These are phyloP conservation scores for Botryotinia globosa DNA, from an alignment of 2,329 filamentous ascomycete species.

Conservation along the genomic window DNA sequence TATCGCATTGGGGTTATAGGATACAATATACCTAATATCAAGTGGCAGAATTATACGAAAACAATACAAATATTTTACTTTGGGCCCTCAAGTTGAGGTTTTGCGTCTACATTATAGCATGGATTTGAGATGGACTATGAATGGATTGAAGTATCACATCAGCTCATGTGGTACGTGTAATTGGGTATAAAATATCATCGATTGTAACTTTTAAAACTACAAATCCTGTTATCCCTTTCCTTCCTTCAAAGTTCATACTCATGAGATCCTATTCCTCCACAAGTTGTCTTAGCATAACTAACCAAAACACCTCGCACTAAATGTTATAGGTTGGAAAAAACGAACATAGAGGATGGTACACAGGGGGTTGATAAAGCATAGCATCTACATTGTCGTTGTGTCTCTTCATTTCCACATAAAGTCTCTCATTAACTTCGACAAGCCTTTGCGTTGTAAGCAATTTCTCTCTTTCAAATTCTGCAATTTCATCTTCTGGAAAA, in stretches of 20 bases:
- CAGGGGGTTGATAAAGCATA: not conserved
- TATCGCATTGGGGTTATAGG: not conserved
- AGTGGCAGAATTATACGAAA: not conserved
- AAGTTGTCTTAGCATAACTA: not conserved
- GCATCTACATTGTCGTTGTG: not conserved
- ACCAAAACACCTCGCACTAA: not conserved
- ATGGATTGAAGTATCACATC: not conserved
- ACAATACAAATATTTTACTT: not conserved
- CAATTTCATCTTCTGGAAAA: not conserved
- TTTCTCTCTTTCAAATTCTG: not conserved
- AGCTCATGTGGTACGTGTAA: not conserved
- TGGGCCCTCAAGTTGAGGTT: not conserved
- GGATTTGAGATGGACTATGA: fast-evolving
- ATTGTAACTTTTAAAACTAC: not conserved
- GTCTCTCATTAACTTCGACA: not conserved
- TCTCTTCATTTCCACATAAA: not conserved
- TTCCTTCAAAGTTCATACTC: not conserved
- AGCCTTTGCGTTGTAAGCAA: not conserved
- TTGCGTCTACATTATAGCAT: not conserved
- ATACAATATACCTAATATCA: not conserved
- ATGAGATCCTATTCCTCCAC: not conserved
- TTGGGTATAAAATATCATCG: not conserved
- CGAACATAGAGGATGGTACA: not conserved
- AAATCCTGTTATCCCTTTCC: not conserved
- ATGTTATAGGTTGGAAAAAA: not conserved